Evolutionary conservation across 2,329 filamentous ascomycete genomes (phyloP), one percentile per base, ranked within the genome.

Genomic region (Stachybotrys elegans): DNA sequence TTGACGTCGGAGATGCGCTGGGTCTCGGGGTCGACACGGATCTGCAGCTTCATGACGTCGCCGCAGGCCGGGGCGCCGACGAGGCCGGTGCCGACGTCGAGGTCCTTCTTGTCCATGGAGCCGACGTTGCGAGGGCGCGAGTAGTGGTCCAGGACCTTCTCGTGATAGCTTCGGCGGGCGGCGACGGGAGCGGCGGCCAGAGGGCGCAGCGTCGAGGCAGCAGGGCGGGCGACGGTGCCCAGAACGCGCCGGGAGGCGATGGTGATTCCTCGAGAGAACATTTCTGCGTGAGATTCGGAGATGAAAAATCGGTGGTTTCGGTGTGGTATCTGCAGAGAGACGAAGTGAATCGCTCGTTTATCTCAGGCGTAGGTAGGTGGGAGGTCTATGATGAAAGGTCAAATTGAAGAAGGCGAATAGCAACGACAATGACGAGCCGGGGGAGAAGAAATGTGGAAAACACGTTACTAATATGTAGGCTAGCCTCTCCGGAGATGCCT

Each of bases 1-100:
- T 94, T 93, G 64, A 95, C 91, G 57, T 96, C 92, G 57, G 83
- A 84, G 63, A 96, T 96, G 56, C 83, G 92, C 66, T 93, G 88
- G 59, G 83, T 88, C 57, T 85, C 77, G 52, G 88, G 87, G 69
- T 96, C 90, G 58, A 96, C 91, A 47, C 88, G 84, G 69, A 93
- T 94, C 61, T 70, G 63, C 6, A 66, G 55, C 73, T 93, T 93
- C 86, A 94, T 94, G 51, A 94, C 88, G 66, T 94, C 89, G 67
- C 88, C 88, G 62, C 88, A 94, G 36, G 88, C 88, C 36, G 88
- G 89, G 13, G 88, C 88, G 55, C 88, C 88, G 52, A 96, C 91
- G 43, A 96, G 85, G 35, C 91, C 91, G 16, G 91, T 95, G 54
- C 91, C 91, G 49, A 96, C 91, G 52, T 93, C 86, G 44, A 70